These are phyloP conservation scores for Pseudogymnoascus sp. DNA, from an alignment of 2,329 filamentous ascomycete genomes.

Conservation along the genomic window DNA sequence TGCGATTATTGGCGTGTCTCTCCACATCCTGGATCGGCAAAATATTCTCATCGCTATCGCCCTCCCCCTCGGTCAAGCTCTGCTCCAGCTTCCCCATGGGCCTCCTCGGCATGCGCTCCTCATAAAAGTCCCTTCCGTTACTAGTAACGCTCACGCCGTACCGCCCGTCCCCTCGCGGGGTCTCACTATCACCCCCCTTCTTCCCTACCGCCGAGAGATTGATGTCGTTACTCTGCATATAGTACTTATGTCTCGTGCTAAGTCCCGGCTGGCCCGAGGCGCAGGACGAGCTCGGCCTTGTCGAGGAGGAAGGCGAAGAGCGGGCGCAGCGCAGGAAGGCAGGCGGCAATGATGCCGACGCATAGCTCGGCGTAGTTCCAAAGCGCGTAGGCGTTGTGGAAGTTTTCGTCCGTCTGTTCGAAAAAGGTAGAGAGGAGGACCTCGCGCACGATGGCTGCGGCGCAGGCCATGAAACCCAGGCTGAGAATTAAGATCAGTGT, in stretches of 20 bases:
- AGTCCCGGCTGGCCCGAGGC: background rate
- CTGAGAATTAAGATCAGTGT: constrained; percentile 26
- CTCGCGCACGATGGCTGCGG: constrained; percentile 38
- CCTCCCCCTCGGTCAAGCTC: constrained; percentile 14
- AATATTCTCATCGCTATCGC: constrained; percentile 20
- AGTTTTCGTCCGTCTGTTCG: constrained; percentile 29
- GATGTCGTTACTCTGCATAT: constrained; percentile 21
- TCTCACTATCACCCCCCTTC: constrained; percentile 1
- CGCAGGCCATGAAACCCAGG: constrained; percentile 31
- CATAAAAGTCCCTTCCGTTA: constrained; percentile 12
- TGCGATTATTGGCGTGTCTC: constrained; percentile 9
- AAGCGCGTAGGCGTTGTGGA: constrained; percentile 32
- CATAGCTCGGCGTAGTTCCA: constrained; percentile 41
- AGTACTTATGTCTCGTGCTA: constrained; percentile 19
- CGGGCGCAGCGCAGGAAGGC: constrained; percentile 37
- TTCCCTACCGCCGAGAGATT: constrained; percentile 17
- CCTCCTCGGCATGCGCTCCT: constrained; percentile 13
- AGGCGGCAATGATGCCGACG: constrained; percentile 38
- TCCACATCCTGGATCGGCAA: constrained; percentile 15
- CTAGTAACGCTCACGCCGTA: constrained; percentile 19
- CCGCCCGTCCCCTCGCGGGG: constrained; percentile 1
- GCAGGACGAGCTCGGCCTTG: constrained; percentile 14
- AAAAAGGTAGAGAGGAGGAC: constrained; percentile 33
- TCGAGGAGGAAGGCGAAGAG: constrained; percentile 32
- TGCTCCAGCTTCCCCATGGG: constrained; percentile 14